Base-by-base conservation (phyloP, 495 filamentous ascomycete genomes). In the Penicillium arizonense region DNA sequence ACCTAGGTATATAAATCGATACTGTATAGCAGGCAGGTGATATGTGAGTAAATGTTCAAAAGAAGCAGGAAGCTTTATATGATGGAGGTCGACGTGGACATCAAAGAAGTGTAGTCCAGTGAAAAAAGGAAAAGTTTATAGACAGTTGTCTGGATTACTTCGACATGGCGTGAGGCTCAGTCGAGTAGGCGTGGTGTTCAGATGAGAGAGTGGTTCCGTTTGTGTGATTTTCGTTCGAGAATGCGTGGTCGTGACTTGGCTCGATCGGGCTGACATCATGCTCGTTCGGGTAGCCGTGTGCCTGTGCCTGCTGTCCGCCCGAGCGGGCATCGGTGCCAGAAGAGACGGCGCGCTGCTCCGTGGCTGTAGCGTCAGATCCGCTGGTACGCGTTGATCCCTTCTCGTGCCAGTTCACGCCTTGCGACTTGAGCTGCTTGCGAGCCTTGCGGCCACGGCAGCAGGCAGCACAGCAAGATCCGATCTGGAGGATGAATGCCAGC, bases 401-500 rank as follows among this genome's bases (percentile, higher is more conserved):
- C 47, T 67, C 67, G n/a, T 36, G 56, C 54, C 49, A 44, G 13
- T 58, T 24, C 5, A 61, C 23, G 8, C 58, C 59, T 56, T 63
- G 59, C 10, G 47, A 43, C 56, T 72, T 70, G 21, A 75, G 59
- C 50, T 68, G 55, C 55, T 74, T 77, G 5, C 72, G 65, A 0
- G 71, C 72, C 55, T 73, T 74, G 8, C 63, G 64, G 4, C 72
- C 73, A 26, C 75, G 67, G 46, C 75, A 78, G 49, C 75, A 78
- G 12, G 72, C 61, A 6, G 72, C 74, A 47, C 91, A 96, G 58
- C 83, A 86, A 70, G 89, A 75, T 3, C 84, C 80, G 1, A 86
- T 65, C 62, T 93, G 88, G 30, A 93, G 67, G 11, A 90, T 63
- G 58, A 87, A 94, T 0, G 83, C 84, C 41, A 88, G 50, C 1